A percentile compares a stretch with the other conserved stretches of the same genome.
phyloP scores from a whole-genome alignment of 2,329 filamentous ascomycete species.

The Lojkania enalia region DNA sequence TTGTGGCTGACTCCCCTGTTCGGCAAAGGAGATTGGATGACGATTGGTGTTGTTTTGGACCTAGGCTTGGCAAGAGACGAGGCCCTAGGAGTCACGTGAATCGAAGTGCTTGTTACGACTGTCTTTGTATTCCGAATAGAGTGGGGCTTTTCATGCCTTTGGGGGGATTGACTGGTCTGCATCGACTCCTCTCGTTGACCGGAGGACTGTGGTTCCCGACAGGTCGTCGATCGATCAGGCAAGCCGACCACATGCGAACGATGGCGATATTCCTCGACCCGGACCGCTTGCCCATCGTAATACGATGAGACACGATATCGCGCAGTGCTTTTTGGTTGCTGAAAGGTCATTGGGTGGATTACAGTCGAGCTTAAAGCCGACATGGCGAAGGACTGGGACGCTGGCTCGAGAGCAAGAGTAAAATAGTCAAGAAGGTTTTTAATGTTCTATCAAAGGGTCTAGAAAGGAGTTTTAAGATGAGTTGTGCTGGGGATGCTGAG shows the following conservation, averaged over 20 bases:
- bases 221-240: conserved; percentile 1
- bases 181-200: too few species aligned
- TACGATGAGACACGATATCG: conserved; percentile 31
- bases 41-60: conserved; percentile 16
- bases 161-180: too few species aligned
- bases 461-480: conserved; percentile 4
- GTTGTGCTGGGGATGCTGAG: conserved; percentile 13
- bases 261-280: conserved; percentile 31
- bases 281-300: conserved; percentile 25
- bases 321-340: conserved; percentile 1
- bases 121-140: too few species aligned
- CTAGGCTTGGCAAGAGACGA: not conserved
- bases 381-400: conserved; percentile 23
- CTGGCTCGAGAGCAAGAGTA: not conserved
- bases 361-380: conserved; percentile 19
- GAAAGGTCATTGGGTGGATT: not conserved
- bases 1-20: not conserved
- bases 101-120: too few species aligned
- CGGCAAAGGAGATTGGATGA: conserved; percentile 17
- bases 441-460: not conserved
- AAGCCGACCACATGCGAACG: conserved; percentile 14
- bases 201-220: too few species aligned
- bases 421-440: conserved; percentile 2
- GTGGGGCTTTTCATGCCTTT: too few species aligned
- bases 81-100: conserved; percentile 4